Conservation (phyloP, 306 rosid genomes). For the Trifolium pratense region DNA sequence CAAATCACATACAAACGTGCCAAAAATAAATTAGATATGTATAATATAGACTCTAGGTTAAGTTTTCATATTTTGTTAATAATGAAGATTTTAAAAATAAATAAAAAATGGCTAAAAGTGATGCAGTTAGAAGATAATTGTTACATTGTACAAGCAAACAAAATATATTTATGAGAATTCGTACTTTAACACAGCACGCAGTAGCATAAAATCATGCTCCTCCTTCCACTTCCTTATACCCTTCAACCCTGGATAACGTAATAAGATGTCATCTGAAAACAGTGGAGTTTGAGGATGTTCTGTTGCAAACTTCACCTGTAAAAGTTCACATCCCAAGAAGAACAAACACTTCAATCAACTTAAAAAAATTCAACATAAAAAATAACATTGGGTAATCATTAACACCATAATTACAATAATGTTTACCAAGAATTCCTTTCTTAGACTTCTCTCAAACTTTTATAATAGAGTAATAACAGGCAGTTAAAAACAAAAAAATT, state of each 20-base stretch:
- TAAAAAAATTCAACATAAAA: slow-evolving; percentile 25
- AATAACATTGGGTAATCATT: background rate
- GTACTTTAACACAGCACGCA: slow-evolving; percentile 86
- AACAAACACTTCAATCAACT: slow-evolving; percentile 31
- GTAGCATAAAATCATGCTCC: slow-evolving; percentile 74
- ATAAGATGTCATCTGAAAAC: slow-evolving; percentile 70
- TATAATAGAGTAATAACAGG: slow-evolving; percentile 21
- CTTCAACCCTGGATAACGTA: slow-evolving; percentile 77
- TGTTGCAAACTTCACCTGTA: slow-evolving; percentile 67
- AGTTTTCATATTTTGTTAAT: slow-evolving; percentile 3
- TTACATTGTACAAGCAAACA: slow-evolving; percentile 30
- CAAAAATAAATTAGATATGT: slow-evolving; percentile 10
- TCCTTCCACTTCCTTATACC: slow-evolving; percentile 93
- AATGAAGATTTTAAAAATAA: background rate
- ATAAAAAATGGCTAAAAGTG: slow-evolving; percentile 18
- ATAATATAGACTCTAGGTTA: background rate
- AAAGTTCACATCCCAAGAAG: slow-evolving; percentile 43
- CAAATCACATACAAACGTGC: slow-evolving; percentile 28
- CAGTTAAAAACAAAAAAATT: slow-evolving; percentile 13
- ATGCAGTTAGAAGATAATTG: slow-evolving; percentile 19
- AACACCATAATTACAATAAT: background rate
- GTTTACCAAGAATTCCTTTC: slow-evolving; percentile 20
- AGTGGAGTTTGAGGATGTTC: slow-evolving; percentile 66
- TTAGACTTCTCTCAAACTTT: slow-evolving; percentile 24
- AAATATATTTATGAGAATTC: slow-evolving; percentile 27